Evolutionary conservation across 768 basidiomycete species (phyloP).

Genomic region (Scleroderma bovista): DNA sequence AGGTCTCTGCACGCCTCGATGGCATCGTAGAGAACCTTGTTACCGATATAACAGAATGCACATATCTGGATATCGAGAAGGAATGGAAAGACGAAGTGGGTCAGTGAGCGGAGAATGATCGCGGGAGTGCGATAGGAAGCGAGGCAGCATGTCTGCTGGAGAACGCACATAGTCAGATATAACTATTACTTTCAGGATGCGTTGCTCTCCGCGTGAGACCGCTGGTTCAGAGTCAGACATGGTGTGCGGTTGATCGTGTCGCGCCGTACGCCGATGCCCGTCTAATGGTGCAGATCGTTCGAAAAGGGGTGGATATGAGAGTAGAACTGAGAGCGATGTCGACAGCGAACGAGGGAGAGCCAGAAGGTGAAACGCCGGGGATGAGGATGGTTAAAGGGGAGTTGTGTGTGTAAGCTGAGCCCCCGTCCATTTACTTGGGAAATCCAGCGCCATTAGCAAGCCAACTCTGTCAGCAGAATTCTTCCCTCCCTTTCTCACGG

Average conservation of each 20-base stretch:
- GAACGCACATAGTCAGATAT: constrained; percentile 31
- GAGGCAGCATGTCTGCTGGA: background rate
- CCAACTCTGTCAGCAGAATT: constrained; percentile 29
- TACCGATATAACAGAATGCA: constrained; percentile 35
- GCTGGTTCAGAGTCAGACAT: constrained; percentile 17
- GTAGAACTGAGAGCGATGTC: background rate
- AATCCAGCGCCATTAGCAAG: constrained; percentile 11
- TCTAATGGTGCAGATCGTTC: background rate
- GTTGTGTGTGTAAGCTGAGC: constrained; percentile 12
- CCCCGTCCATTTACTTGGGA: constrained; percentile 3
- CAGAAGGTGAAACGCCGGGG: background rate
- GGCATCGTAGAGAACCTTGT: constrained; percentile 33
- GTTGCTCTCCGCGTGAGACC: constrained; percentile 12
- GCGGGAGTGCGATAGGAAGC: constrained; percentile 7
- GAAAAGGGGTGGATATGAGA: background rate
- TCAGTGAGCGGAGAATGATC: background rate
- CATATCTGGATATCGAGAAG: constrained; percentile 19
- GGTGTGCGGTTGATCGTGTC: background rate
- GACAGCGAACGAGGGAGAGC: background rate
- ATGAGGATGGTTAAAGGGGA: constrained; percentile 1
- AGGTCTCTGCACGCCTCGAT: constrained; percentile 30
- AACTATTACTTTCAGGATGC: constrained; percentile 26
- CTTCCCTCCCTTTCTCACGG: constrained; percentile 17
- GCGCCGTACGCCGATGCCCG: background rate
- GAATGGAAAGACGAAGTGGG: background rate